These are phyloP conservation scores for Nemania sp. DNA, from an alignment of 2,329 filamentous ascomycete species.

Conservation along the genomic window DNA sequence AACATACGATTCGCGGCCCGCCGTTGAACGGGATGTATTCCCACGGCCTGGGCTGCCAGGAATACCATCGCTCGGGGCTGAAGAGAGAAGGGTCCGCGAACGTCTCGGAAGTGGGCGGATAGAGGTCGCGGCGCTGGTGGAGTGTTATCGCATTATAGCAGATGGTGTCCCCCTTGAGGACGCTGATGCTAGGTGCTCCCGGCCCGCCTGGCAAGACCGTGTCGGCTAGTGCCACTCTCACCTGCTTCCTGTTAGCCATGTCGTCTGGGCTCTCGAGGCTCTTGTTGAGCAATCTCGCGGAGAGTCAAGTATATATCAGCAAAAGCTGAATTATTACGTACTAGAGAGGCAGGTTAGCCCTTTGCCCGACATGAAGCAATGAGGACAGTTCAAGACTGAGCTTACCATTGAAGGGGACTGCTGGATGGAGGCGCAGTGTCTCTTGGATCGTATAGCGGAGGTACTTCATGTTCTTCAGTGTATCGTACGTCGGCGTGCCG, in stretches of 20 bases:
- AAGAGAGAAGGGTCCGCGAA: conserved; percentile 30
- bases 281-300: neutral
- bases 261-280: neutral
- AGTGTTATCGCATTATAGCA: conserved; percentile 22
- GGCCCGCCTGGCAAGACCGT: conserved; percentile 43
- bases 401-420: conserved; percentile 49
- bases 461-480: conserved; percentile 73
- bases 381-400: neutral
- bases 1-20: conserved; percentile 51
- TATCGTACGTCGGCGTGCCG: conserved; percentile 56
- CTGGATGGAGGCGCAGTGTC: conserved; percentile 50
- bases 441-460: conserved; percentile 45
- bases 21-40: conserved; percentile 61
- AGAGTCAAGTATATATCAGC: neutral
- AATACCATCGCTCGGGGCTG: conserved; percentile 32
- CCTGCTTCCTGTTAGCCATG: conserved; percentile 18
- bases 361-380: neutral
- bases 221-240: conserved; percentile 44
- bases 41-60: conserved; percentile 49
- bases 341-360: conserved; percentile 12
- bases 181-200: conserved; percentile 22
- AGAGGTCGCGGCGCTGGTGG: conserved; percentile 28
- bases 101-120: conserved; percentile 23
- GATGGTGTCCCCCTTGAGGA: conserved; percentile 26
- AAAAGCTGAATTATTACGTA: neutral